Base-by-base conservation (phyloP, 1,284 basidiomycete species). In the Hypsizygus ulmarius region DNA sequence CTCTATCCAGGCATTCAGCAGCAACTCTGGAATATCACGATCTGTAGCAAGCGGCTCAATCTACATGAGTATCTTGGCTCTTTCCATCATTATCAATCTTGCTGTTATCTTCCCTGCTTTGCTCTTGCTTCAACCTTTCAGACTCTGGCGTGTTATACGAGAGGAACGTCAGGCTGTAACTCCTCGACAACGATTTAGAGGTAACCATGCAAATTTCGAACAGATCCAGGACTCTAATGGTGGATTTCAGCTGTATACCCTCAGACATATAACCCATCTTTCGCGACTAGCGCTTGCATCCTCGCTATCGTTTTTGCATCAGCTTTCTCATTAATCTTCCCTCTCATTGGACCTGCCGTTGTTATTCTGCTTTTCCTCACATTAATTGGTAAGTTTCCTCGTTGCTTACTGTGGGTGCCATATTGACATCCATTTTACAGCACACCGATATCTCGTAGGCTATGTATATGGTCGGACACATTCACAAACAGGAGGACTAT, bases 141-240 rank as follows among this genome's bases (percentile, higher is more conserved):
- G 81, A 34, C 65, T 90, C 11, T 77, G 78, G 73, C 70, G 64
- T 46, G 77, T 84, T 28, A 50, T 81, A 19, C 69, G 72, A 27
- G 72, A 74, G 2, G 78, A 84, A 58, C 75, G 70, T 49, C 69
- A 70, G 18, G 82, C 84, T 4, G 57, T 84, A 21, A 92, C 89
- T 7, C 89, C 90, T 32, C 74, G 90, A 21, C 83, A 90, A 62
- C 72, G 77, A n/a, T 91, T 90, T 69, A 69, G 87, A 70, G 80
- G 88, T 88, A 58, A 54, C 79, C 65, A 30, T 39, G 43, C 33
- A 35, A 37, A 25, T 42, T 27, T 15, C 14, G 36, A 25, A 7
- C n/a, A 25, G 7, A 4, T 25, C 7, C 21, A 25, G 21, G 21
- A 25, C 7, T 25, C 21, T 25, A 25, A 25, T 25, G 4, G 7